phyloP scores from a whole-genome alignment of 2,329 filamentous ascomycete genomes.

The Paraconiothyrium sp. region DNA sequence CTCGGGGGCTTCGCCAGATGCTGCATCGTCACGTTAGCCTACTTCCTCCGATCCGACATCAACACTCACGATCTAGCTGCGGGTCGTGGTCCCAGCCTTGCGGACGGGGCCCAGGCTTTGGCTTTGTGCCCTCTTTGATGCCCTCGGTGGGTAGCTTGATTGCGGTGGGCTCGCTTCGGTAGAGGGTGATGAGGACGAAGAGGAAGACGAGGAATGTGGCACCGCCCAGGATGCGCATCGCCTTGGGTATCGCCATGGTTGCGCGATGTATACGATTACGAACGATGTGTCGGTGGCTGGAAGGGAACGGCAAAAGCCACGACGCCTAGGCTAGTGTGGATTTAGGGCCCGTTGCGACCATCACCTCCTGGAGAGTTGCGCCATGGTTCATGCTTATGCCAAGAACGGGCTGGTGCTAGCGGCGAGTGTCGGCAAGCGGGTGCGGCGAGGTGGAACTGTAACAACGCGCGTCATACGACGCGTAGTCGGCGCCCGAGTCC shows the following conservation, averaged over 20 bases:
- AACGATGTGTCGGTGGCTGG: constrained; percentile 4
- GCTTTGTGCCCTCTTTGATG: background rate
- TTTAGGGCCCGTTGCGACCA: background rate
- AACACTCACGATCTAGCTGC: constrained; percentile 81
- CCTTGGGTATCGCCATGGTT: constrained; percentile 84
- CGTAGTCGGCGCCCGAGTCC: too few relatives aligned
- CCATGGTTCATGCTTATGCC: background rate
- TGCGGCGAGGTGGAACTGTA: too few relatives aligned
- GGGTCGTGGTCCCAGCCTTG: constrained; percentile 80
- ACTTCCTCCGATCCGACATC: background rate
- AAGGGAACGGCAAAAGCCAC: background rate
- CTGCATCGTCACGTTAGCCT: constrained; percentile 56
- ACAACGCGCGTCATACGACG: too few relatives aligned
- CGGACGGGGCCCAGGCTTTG: constrained; percentile 51
- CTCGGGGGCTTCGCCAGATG: constrained; percentile 83
- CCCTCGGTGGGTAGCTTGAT: constrained; percentile 44
- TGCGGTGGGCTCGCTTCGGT: constrained; percentile 65
- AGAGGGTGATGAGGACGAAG: constrained; percentile 81
- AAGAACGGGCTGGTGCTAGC: too few relatives aligned
- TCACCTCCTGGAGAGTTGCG: too few relatives aligned
- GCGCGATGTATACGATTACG: constrained; percentile 17
- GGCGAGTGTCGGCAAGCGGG: too few relatives aligned
- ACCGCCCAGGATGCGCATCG: constrained; percentile 80
- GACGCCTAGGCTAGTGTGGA: background rate
- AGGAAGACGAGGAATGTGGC: constrained; percentile 77